Evolutionary conservation across 75 land plant species (phyloP).

Genomic region (Pinus albicaulis): DNA sequence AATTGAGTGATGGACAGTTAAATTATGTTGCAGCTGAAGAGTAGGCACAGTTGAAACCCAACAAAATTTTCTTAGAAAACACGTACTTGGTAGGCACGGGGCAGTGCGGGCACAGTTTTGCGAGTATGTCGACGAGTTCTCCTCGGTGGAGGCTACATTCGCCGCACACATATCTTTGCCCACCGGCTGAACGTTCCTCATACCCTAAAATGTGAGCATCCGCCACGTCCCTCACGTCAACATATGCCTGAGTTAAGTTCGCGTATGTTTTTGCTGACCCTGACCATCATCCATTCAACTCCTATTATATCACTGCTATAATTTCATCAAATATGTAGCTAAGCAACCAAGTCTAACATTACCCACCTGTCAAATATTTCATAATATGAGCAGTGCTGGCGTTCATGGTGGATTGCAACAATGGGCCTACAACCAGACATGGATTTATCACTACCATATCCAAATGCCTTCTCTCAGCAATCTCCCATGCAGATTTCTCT

Average conservation of each 20-base stretch:
- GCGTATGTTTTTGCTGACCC: slow-evolving; percentile 73
- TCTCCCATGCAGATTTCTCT: slow-evolving; percentile 44
- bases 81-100: neutral
- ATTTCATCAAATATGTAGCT: no score
- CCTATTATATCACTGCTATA: no score
- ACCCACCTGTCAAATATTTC: slow-evolving; percentile 26
- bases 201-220: slow-evolving; percentile 64
- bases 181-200: slow-evolving; percentile 59
- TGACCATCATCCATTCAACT: neutral
- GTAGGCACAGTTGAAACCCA: no score
- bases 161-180: slow-evolving; percentile 45
- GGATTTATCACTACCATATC: slow-evolving; percentile 50
- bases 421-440: slow-evolving; percentile 43
- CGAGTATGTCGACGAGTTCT: slow-evolving; percentile 14
- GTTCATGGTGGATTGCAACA: slow-evolving; percentile 46
- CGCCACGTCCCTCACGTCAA: slow-evolving; percentile 79
- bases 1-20: neutral
- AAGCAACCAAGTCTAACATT: neutral
- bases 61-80: no score
- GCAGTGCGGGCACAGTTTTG: slow-evolving; percentile 16
- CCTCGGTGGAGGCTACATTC: slow-evolving; percentile 17
- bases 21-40: no score
- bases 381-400: slow-evolving; percentile 41
- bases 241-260: slow-evolving; percentile 68
- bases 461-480: slow-evolving; percentile 24